Percentiles rank a stretch among this genome's conserved stretches.
These are phyloP conservation scores for Astragalus membranaceus DNA, from an alignment of 306 rosid species.

Conservation along the genomic window DNA sequence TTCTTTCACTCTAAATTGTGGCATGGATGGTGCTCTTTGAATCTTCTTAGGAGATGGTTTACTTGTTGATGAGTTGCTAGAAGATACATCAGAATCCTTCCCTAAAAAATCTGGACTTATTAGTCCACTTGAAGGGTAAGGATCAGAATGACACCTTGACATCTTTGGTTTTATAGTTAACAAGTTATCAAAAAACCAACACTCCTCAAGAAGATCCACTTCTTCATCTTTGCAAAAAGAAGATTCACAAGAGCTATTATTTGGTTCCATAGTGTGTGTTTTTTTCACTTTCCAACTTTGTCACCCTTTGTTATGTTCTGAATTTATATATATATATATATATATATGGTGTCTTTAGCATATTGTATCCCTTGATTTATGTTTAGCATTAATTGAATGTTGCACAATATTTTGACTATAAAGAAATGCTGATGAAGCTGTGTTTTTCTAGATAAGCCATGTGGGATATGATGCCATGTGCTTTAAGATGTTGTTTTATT, in stretches of 20 bases:
- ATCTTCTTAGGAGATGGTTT: constrained; percentile 18
- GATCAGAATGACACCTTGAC: constrained; percentile 60
- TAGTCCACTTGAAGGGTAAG: constrained; percentile 34
- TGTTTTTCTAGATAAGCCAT: constrained; percentile 38
- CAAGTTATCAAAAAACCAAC: constrained; percentile 76
- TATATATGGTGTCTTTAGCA: constrained; percentile 8
- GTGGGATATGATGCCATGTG: constrained; percentile 45
- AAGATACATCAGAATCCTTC: constrained; percentile 23
- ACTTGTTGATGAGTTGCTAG: constrained; percentile 8
- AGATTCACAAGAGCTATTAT: constrained; percentile 35
- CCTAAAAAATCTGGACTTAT: constrained; percentile 17
- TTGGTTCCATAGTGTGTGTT: constrained; percentile 34
- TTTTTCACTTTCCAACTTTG: constrained; percentile 28
- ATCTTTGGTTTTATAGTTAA: constrained; percentile 45
- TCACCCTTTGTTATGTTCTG: not conserved
- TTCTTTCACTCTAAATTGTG: constrained; percentile 33
- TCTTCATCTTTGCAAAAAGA: constrained; percentile 40
- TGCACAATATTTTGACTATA: not conserved
- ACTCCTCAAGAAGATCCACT: constrained; percentile 66
- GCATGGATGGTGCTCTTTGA: constrained; percentile 51
- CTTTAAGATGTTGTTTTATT: constrained; percentile 3
- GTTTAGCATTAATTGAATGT: constrained; percentile 12
- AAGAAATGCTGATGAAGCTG: constrained; percentile 11
- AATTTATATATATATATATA: not conserved
- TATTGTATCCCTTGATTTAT: not conserved